Evolutionary conservation across 179 eudicot genomes (phyloP).

Genomic region (Actinidia arguta): DNA sequence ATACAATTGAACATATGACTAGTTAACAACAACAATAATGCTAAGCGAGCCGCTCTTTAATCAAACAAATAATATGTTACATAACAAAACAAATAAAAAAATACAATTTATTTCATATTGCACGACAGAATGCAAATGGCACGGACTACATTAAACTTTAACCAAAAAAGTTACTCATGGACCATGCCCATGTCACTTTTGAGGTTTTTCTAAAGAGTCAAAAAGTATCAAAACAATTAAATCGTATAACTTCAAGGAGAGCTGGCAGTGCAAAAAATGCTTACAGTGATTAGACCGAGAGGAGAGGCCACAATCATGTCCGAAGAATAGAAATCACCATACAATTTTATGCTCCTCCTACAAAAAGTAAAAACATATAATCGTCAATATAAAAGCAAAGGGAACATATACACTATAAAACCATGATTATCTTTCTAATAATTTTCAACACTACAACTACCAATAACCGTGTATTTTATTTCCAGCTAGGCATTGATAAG

Average conservation of each 20-base stretch:
- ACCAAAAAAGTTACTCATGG: not conserved
- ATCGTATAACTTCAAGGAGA: not conserved
- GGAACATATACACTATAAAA: not conserved
- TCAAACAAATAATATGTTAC: not conserved
- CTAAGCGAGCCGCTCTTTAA: not conserved
- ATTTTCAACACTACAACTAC: not conserved
- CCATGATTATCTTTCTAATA: not conserved
- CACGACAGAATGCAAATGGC: not conserved
- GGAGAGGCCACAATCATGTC: constrained; percentile 96
- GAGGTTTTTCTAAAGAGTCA: not conserved
- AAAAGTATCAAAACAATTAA: not conserved
- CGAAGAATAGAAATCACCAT: constrained; percentile 86
- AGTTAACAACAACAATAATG: not conserved
- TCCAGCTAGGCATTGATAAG: not conserved
- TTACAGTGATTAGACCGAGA: constrained; percentile 87
- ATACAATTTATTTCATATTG: constrained; percentile 3
- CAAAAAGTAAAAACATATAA: constrained; percentile 21
- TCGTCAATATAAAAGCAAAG: not conserved
- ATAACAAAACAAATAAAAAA: not conserved
- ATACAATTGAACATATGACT: not conserved
- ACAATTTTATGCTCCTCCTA: constrained; percentile 83
- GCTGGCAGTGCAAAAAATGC: constrained; percentile 25
- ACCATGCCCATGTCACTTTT: not conserved
- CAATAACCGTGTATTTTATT: not conserved
- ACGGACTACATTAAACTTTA: not conserved